phyloP scores from a whole-genome alignment of 2,329 filamentous ascomycete species.

The Graphiopsis chlorocephala region DNA sequence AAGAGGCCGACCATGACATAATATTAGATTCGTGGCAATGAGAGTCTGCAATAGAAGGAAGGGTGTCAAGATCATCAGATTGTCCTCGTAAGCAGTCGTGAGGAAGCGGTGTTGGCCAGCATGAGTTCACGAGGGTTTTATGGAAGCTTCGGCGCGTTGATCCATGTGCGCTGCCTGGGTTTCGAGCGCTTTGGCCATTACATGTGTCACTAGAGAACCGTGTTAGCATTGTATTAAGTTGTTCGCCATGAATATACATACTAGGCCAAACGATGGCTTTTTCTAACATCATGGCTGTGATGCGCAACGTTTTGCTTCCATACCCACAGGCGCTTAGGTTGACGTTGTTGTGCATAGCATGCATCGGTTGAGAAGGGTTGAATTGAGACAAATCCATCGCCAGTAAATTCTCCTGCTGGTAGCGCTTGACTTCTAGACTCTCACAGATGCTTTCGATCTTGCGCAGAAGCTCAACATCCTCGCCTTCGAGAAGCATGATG shows the following conservation, averaged over 20 bases:
- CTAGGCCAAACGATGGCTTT: constrained; percentile 91
- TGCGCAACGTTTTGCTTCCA: constrained; percentile 77
- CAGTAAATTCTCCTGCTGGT: constrained; percentile 52
- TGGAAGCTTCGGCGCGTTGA: constrained; percentile 55
- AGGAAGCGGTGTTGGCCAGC: background rate
- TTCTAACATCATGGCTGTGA: constrained; percentile 83
- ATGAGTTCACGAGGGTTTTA: constrained; percentile 1
- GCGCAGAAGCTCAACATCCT: constrained; percentile 79
- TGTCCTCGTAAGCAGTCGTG: background rate
- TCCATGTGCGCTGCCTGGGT: constrained; percentile 63
- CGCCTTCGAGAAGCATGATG: constrained; percentile 86
- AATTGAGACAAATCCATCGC: constrained; percentile 44
- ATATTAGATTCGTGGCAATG: background rate
- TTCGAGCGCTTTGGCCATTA: constrained; percentile 65
- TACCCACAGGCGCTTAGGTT: constrained; percentile 64
- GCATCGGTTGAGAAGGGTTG: constrained; percentile 47
- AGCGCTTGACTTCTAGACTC: constrained; percentile 74
- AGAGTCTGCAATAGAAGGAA: background rate
- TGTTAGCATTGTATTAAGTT: constrained; percentile 1
- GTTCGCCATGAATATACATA: constrained; percentile 45
- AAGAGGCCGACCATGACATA: background rate
- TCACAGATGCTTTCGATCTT: constrained; percentile 79
- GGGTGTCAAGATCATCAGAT: background rate
- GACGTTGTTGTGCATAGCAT: constrained; percentile 37
- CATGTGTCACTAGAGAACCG: constrained; percentile 56